These are phyloP conservation scores for Neoarthrinium moseri DNA, from an alignment of 2,329 filamentous ascomycete species.

Conservation along the genomic window DNA sequence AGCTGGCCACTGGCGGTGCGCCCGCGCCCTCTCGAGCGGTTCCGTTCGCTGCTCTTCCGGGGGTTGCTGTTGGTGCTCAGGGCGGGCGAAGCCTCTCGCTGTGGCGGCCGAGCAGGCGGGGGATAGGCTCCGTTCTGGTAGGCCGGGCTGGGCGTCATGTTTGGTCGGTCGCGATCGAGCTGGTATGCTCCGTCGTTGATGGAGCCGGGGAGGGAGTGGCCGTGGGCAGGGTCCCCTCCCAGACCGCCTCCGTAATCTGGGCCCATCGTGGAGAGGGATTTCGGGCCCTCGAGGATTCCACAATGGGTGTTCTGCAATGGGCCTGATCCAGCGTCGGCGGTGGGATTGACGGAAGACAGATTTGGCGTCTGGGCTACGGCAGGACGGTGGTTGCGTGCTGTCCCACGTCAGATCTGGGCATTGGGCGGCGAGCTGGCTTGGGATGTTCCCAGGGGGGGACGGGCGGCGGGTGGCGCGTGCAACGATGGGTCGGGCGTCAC, in stretches of 20 bases:
- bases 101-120: constrained; percentile 26
- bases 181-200: constrained; percentile 25
- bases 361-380: constrained; percentile 6
- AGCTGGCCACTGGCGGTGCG: constrained; percentile 58
- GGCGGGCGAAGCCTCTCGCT: constrained; percentile 31
- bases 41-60: constrained; percentile 56
- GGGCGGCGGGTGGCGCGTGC: constrained; percentile 6
- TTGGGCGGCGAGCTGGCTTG: constrained; percentile 13
- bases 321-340: constrained; percentile 3
- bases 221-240: constrained; percentile 28
- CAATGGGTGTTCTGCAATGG: not conserved
- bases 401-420: constrained; percentile 15
- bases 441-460: not conserved
- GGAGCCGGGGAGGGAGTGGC: constrained; percentile 23
- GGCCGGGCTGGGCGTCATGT: constrained; percentile 30
- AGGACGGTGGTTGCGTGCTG: constrained; percentile 10
- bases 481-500: not conserved
- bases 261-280: constrained; percentile 21
- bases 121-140: constrained; percentile 27
- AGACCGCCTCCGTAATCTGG: constrained; percentile 33
- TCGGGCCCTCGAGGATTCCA: constrained; percentile 4
- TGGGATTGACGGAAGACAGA: constrained; percentile 1
- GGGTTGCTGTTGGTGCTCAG: constrained; percentile 40
- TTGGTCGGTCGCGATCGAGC: constrained; percentile 29
- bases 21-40: constrained; percentile 52